Evolutionary conservation across 2,329 filamentous ascomycete species (phyloP), one percentile per base, ranked within the genome.

Genomic region (Gremmenia infestans): DNA sequence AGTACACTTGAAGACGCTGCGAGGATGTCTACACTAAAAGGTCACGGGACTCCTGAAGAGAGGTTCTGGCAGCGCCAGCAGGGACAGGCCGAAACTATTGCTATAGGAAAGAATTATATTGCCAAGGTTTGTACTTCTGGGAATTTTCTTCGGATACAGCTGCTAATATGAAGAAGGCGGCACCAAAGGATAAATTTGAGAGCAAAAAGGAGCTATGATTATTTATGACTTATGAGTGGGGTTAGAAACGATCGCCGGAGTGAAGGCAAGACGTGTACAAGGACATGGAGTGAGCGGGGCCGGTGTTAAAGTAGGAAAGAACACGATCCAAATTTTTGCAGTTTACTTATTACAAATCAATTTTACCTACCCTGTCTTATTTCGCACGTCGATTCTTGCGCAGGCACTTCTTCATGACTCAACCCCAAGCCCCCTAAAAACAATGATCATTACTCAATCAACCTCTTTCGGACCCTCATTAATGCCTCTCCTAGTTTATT

Each of bases 31-130:
- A 82, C 79, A 1, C 71, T 76, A 9, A 70, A 68, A 9, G 78
- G 79, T 2, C 74, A 78, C 46, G 76, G 76, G 39, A 74, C 74
- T 3, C 75, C 79, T 1, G 81, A 83, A 59, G 76, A 83, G 52
- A 83, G 80, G 58, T 86, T 86, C 68, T 86, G 83, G 83, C 74
- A 79, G 54, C 76, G 80, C n/a, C 82, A 86, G 66, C 75, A 78
- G 51, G 78, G 81, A 11, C 76, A 81, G 68, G 71, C 74, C 4
- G 82, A 85, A 61, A 82, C 81, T 0, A 80, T 86, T 51, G 70
- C 80, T 50, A 73, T 83, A 25, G 83, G 82, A 3, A 76, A 77
- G 52, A 73, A 66, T 23, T 72, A 82, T 68, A 85, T 86, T 63
- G 71, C 75, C n/a, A 74, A 79, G 68, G 73, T 71, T 57, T 54